Percentiles rank a stretch among this genome's conserved stretches.
Evolutionary conservation across 345 rosid genomes (phyloP).

Genomic region (Eutrema heterophyllum): DNA sequence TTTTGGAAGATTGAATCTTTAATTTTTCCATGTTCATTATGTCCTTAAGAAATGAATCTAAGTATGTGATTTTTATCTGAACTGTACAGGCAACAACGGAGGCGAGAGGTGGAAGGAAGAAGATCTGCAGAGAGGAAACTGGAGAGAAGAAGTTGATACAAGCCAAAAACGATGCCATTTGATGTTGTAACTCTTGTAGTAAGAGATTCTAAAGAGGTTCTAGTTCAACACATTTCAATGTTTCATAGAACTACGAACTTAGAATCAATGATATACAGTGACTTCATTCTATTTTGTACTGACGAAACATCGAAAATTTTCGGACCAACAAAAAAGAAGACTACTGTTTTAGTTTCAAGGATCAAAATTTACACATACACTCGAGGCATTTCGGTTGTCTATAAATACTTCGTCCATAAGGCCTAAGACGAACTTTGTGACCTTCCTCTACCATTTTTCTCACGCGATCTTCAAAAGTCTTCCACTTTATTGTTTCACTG

Average conservation of each 20-base stretch:
- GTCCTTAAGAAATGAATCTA: not conserved
- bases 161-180: not conserved
- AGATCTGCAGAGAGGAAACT: constrained; percentile 66
- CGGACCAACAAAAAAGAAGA: not conserved
- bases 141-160: constrained; percentile 64
- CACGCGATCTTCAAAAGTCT: constrained; percentile 51
- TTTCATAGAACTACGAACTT: constrained; percentile 9
- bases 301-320: not conserved
- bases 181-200: not conserved
- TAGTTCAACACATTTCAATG: constrained; percentile 4
- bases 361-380: constrained; percentile 60
- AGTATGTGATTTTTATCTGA: not conserved
- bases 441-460: constrained; percentile 76
- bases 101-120: constrained; percentile 78
- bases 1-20: not conserved
- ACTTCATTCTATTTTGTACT: constrained; percentile 20
- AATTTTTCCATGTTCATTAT: not conserved
- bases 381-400: constrained; percentile 80
- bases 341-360: not conserved
- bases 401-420: constrained; percentile 75
- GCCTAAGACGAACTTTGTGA: constrained; percentile 48
- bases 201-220: constrained; percentile 1
- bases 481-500: constrained; percentile 59
- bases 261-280: constrained; percentile 2
- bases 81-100: constrained; percentile 70